Conservation (phyloP, 163 green algal species). For the Chloroidium sp. region DNA sequence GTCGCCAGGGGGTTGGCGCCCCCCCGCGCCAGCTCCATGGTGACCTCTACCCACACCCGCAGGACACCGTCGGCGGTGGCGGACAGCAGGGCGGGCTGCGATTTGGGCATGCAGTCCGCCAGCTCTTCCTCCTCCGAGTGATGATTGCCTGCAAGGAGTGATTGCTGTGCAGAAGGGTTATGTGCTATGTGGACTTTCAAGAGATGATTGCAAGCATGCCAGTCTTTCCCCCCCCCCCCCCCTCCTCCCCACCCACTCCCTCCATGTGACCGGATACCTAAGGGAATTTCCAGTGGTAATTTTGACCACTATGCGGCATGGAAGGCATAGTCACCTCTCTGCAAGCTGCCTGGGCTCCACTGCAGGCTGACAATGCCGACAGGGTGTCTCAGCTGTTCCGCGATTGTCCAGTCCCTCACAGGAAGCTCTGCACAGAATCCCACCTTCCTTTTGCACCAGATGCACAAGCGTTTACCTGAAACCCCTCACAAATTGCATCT, state of each 20-base stretch:
- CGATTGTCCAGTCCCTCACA: background rate
- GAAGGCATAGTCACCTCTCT: conserved; percentile 2
- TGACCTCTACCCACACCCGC: conserved; percentile 63
- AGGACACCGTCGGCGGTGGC: conserved; percentile 46
- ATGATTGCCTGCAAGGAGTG: background rate
- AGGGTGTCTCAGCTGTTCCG: conserved; percentile 22
- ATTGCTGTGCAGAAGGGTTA: too few relatives aligned
- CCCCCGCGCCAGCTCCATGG: conserved; percentile 3
- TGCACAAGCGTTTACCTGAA: too few relatives aligned
- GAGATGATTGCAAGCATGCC: too few relatives aligned
- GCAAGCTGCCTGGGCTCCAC: conserved; percentile 20
- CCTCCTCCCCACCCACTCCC: too few relatives aligned
- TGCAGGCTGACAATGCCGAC: conserved; percentile 12
- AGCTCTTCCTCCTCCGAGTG: background rate
- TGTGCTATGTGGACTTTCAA: too few relatives aligned
- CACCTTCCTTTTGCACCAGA: background rate
- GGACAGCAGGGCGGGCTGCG: conserved; percentile 51
- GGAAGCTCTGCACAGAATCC: background rate
- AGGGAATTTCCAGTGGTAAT: too few relatives aligned
- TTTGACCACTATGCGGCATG: too few relatives aligned
- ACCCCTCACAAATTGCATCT: too few relatives aligned
- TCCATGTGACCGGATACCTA: too few relatives aligned
- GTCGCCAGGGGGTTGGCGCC: background rate
- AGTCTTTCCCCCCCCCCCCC: too few relatives aligned
- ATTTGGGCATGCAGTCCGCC: background rate